Evolutionary conservation across 2,329 filamentous ascomycete genomes (phyloP), one percentile per base, ranked within the genome.

Genomic region (Pseudogymnoascus sp.): DNA sequence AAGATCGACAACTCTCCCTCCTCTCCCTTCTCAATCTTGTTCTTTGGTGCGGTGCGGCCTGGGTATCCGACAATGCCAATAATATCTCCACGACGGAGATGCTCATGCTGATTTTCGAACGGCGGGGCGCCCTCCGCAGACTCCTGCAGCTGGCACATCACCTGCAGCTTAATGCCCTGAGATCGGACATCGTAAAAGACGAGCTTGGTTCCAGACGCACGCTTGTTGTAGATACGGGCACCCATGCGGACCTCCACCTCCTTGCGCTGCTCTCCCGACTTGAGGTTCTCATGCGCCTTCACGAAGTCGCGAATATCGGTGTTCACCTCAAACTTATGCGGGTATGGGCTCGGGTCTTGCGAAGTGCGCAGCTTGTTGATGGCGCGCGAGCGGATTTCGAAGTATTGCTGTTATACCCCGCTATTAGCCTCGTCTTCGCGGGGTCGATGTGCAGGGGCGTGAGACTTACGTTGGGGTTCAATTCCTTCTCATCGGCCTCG

Each of bases 1-100:
- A 96, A 96, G 75, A 99, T 91, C 43, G 91, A 96, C 61, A 99
- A 84, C 78, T 99, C 93, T 67, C 95, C 95, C 69, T 93, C 89
- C 72, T 89, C 86, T 68, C 91, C 85, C 75, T 82, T 81, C 72
- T 80, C 84, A 72, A 89, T 89, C 82, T 92, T 91, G 78, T 87
- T 95, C 86, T 95, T 95, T 70, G 95, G 95, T 68, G 88, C 88
- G 43, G 93, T 98, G 64, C 93, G 81, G 65, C 91, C 91, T 6
- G 92, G 89, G 76, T 86, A 95, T 62, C 92, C 92, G 66, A 91
- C 82, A 68, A 96, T 85, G 65, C 93, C 95, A 70, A 99, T 89
- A 68, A 96, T 90, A 75, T 99, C 96, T 75, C 95, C 96, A 75
- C 93, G 84, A 69, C 93, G 87, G 65, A 99, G 84, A 75, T 90